Evolutionary conservation across 176 grass and related monocot genomes (phyloP).

Genomic region (Ensete glaucum): DNA sequence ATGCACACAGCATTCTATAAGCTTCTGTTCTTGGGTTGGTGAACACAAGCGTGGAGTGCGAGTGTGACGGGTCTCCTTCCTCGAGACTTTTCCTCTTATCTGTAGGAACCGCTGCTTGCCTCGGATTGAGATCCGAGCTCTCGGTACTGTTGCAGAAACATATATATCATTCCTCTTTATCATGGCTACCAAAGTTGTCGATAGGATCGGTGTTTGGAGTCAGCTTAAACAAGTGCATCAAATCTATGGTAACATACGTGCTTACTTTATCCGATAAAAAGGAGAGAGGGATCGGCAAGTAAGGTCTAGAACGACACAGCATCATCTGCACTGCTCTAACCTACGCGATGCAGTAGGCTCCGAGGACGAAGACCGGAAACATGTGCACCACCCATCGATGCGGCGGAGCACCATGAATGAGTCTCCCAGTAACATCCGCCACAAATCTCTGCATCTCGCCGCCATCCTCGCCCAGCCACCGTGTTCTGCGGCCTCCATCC

Average conservation of each 20-base stretch:
- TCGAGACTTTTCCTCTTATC: too few relatives aligned
- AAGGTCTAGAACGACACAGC: too few relatives aligned
- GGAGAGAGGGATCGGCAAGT: too few relatives aligned
- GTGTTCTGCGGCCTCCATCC: not conserved
- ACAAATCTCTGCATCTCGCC: slow-evolving; percentile 13
- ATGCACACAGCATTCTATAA: too few relatives aligned
- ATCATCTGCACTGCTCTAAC: too few relatives aligned
- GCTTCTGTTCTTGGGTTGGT: too few relatives aligned
- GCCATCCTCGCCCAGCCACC: slow-evolving; percentile 26
- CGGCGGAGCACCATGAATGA: slow-evolving; percentile 25
- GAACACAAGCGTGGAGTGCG: too few relatives aligned
- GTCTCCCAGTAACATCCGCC: slow-evolving; percentile 23
- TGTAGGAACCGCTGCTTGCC: not conserved
- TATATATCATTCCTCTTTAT: slow-evolving; percentile 21
- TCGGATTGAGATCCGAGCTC: slow-evolving; percentile 47
- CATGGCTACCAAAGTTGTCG: not conserved
- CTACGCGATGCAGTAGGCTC: too few relatives aligned
- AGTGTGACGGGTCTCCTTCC: too few relatives aligned
- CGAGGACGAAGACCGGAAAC: not conserved
- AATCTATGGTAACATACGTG: too few relatives aligned
- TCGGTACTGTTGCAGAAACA: slow-evolving; percentile 32
- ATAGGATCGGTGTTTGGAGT: not conserved
- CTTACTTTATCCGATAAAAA: too few relatives aligned
- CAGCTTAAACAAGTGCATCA: too few relatives aligned
- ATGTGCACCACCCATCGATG: not conserved